Percentiles rank a stretch among this genome's conserved stretches.
Conservation (phyloP, 305 asterid genomes). For the Andrographis paniculata region DNA sequence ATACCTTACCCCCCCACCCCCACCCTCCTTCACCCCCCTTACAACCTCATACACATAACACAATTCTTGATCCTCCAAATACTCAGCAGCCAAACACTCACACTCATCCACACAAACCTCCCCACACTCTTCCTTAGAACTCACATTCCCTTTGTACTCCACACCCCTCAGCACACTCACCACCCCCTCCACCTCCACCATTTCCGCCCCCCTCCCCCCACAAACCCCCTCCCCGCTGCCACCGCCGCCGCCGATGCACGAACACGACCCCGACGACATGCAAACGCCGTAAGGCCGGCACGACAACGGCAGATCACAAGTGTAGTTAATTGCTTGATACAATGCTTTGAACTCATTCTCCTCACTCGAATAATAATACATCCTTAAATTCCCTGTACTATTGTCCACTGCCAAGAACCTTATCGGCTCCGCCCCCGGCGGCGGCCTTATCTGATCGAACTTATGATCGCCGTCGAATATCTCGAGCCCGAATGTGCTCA, state of each 20-base stretch:
- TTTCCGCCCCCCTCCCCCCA: constrained; percentile 30
- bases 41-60: constrained; percentile 45
- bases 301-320: constrained; percentile 73
- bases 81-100: constrained; percentile 53
- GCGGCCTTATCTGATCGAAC: constrained; percentile 37
- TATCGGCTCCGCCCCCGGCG: constrained; percentile 25
- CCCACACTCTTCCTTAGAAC: constrained; percentile 36
- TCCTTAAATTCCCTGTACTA: constrained; percentile 49
- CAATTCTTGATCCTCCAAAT: constrained; percentile 20
- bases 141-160: constrained; percentile 18
- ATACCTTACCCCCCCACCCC: constrained; percentile 25
- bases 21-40: constrained; percentile 59
- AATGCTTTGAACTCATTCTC: constrained; percentile 44
- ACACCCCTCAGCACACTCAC: constrained; percentile 45
- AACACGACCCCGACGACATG: constrained; percentile 49
- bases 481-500: constrained; percentile 52
- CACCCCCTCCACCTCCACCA: constrained; percentile 58
- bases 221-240: constrained; percentile 12
- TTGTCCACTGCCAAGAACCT: constrained; percentile 52
- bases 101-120: constrained; percentile 48
- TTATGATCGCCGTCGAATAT: constrained; percentile 40
- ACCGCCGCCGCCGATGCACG: constrained; percentile 29
- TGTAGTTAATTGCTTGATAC: constrained; percentile 43
- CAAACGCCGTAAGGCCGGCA: constrained; percentile 64
- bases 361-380: constrained; percentile 48